Percentiles rank a stretch among this genome's conserved stretches.
Conservation (phyloP, 306 rosid species). For the Acmispon strigosus region DNA sequence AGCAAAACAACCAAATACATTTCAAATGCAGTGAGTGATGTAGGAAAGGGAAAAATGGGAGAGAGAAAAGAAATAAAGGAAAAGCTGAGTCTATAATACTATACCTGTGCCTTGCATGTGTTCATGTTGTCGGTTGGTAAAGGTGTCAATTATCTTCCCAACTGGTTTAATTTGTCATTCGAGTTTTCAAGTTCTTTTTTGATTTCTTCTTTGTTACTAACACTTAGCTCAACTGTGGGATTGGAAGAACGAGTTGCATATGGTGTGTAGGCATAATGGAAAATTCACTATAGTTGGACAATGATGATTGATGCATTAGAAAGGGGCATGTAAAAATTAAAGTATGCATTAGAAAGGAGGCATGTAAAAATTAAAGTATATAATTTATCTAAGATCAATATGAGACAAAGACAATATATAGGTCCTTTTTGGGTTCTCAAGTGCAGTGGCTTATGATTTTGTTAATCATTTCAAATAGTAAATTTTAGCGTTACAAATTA, state of each 20-base stretch:
- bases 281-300: slow-evolving; percentile 7
- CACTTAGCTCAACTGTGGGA: not conserved
- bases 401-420: too few species aligned
- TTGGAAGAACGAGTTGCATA: too few species aligned
- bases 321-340: not conserved
- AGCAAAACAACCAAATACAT: slow-evolving; percentile 61
- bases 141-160: slow-evolving; percentile 8
- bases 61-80: not conserved
- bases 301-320: not conserved
- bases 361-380: too few species aligned
- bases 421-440: too few species aligned
- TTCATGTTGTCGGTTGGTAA: slow-evolving; percentile 8
- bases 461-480: too few species aligned
- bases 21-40: slow-evolving; percentile 46
- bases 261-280: not conserved
- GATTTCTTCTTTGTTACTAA: not conserved
- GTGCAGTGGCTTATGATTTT: too few species aligned
- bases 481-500: too few species aligned
- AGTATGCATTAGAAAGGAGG: not conserved
- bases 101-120: slow-evolving; percentile 2
- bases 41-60: not conserved
- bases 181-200: not conserved
- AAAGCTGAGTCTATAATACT: not conserved
- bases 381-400: too few species aligned
- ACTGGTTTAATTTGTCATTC: slow-evolving; percentile 14